Percentiles rank a stretch among this genome's conserved stretches.
phyloP scores from a whole-genome alignment of 768 basidiomycete genomes.

The Postia placenta region DNA sequence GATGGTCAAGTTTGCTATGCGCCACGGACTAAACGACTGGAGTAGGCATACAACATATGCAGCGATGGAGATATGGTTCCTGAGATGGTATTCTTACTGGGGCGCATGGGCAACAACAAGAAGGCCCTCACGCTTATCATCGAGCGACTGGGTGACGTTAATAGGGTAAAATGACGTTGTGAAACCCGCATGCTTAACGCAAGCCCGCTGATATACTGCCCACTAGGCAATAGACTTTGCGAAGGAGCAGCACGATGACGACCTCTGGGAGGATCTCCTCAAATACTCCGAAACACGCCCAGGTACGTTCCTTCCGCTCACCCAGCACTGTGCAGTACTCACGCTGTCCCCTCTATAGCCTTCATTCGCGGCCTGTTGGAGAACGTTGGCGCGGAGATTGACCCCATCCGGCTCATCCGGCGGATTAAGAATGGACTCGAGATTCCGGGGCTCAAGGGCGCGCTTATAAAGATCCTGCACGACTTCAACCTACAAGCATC shows the following conservation, averaged over 20 bases:
- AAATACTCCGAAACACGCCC: slow-evolving; percentile 93
- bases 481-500: slow-evolving; percentile 95
- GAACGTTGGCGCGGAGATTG: slow-evolving; percentile 94
- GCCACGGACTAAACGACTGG: background rate
- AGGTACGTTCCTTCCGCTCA: slow-evolving; percentile 31
- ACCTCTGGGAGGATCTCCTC: slow-evolving; percentile 96
- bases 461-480: slow-evolving; percentile 93
- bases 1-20: slow-evolving; percentile 7
- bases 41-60: slow-evolving; percentile 81
- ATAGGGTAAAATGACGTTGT: slow-evolving; percentile 51
- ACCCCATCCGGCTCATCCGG: slow-evolving; percentile 89
- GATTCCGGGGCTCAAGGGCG: slow-evolving; percentile 91
- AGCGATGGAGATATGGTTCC: slow-evolving; percentile 80
- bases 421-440: slow-evolving; percentile 95
- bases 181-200: background rate
- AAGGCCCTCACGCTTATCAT: slow-evolving; percentile 92
- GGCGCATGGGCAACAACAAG: slow-evolving; percentile 97
- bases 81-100: slow-evolving; percentile 97
- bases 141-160: slow-evolving; percentile 88
- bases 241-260: slow-evolving; percentile 93
- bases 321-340: background rate
- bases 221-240: slow-evolving; percentile 93
- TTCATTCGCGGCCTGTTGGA: slow-evolving; percentile 95
- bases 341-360: slow-evolving; percentile 33
- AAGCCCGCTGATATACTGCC: background rate